These are phyloP conservation scores for Kazachstania psychrophila DNA, from an alignment of 805 yeast species.

Conservation along the genomic window DNA sequence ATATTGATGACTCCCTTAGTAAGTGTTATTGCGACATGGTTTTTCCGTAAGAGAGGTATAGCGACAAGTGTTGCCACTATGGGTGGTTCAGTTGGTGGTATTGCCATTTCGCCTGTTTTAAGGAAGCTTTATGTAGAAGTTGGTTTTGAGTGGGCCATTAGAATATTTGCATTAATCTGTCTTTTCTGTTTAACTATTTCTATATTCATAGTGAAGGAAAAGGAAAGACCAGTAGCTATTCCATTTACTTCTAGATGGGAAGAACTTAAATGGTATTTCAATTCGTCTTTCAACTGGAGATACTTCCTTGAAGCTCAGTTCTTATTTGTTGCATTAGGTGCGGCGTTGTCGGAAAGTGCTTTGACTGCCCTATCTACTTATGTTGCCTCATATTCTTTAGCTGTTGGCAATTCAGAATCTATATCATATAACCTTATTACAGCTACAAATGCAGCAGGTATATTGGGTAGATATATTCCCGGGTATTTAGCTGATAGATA, in stretches of 20 bases:
- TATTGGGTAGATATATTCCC: slow-evolving; percentile 38
- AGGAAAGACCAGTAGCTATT: slow-evolving; percentile 24
- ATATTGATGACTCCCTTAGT: slow-evolving; percentile 52
- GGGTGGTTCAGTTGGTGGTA: slow-evolving; percentile 52
- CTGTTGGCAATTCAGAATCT: slow-evolving; percentile 36
- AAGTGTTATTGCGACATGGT: slow-evolving; percentile 61
- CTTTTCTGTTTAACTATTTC: slow-evolving; percentile 33
- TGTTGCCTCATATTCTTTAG: slow-evolving; percentile 44
- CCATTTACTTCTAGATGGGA: slow-evolving; percentile 34
- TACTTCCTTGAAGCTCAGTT: slow-evolving; percentile 38
- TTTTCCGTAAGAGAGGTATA: slow-evolving; percentile 47
- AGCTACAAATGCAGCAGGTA: slow-evolving; percentile 38
- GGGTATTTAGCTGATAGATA: slow-evolving; percentile 37
- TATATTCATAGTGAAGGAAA: slow-evolving; percentile 34
- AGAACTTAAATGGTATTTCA: slow-evolving; percentile 21
- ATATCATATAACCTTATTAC: slow-evolving; percentile 41
- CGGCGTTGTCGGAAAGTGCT: slow-evolving; percentile 39
- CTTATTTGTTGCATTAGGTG: slow-evolving; percentile 35
- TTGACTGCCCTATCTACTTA: slow-evolving; percentile 41
- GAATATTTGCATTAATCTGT: slow-evolving; percentile 43
- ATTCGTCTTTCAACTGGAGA: slow-evolving; percentile 26
- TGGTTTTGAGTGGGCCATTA: slow-evolving; percentile 53
- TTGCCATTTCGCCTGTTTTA: slow-evolving; percentile 45
- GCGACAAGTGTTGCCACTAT: slow-evolving; percentile 43
- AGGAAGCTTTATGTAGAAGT: slow-evolving; percentile 40